These are phyloP conservation scores for Trametes sanguinea DNA, from an alignment of 768 basidiomycete species.

Conservation along the genomic window DNA sequence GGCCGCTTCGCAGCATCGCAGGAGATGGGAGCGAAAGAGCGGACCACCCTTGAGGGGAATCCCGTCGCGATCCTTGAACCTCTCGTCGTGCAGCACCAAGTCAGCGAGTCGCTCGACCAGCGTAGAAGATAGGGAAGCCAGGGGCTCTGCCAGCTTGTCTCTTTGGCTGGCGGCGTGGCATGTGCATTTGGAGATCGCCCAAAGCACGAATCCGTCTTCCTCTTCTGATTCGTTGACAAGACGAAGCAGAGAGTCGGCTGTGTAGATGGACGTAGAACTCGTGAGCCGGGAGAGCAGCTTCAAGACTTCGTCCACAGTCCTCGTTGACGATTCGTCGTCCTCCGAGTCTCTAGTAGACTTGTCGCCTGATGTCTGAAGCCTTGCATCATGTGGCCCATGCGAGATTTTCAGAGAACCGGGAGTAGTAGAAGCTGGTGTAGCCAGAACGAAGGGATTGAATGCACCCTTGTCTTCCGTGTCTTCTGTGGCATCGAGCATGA, in stretches of 20 bases:
- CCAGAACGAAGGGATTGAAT: too few relatives aligned
- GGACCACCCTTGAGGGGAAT: conserved; percentile 88
- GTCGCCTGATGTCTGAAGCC: too few relatives aligned
- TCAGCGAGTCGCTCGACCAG: conserved; percentile 91
- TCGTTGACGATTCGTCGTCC: too few relatives aligned
- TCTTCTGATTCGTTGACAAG: neutral
- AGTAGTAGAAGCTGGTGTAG: too few relatives aligned
- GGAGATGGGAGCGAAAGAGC: conserved; percentile 93
- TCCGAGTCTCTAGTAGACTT: too few relatives aligned
- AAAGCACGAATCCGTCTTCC: neutral
- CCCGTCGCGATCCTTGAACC: conserved; percentile 77
- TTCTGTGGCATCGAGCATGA: too few relatives aligned
- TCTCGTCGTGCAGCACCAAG: conserved; percentile 89
- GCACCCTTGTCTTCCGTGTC: too few relatives aligned
- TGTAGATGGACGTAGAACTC: neutral
- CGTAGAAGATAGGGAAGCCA: conserved; percentile 85
- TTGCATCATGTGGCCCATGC: too few relatives aligned
- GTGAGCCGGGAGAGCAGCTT: neutral
- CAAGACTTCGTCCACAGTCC: too few relatives aligned
- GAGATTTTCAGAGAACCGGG: too few relatives aligned
- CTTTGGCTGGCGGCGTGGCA: neutral
- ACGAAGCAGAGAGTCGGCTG: neutral
- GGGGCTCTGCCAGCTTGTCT: conserved; percentile 69
- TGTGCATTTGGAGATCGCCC: neutral
- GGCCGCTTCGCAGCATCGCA: conserved; percentile 95